phyloP scores from a whole-genome alignment of 2,329 filamentous ascomycete species.

The Fusarium nematophilum region DNA sequence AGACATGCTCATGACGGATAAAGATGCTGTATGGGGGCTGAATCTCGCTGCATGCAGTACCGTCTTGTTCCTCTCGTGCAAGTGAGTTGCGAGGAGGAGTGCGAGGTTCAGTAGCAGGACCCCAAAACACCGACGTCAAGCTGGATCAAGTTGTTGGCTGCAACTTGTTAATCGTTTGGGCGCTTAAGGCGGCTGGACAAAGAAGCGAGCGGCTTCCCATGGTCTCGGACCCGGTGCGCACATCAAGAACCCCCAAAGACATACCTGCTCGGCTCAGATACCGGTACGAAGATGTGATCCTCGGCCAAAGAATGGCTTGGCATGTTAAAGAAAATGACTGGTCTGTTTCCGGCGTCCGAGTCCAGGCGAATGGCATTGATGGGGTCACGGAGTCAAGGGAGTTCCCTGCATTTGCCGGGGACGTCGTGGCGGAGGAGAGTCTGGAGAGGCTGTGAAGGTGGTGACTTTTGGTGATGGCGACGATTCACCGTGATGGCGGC shows the following conservation, averaged over 20 bases:
- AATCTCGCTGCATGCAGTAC: too few species aligned
- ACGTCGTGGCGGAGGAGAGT: not conserved
- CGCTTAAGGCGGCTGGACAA: conserved; percentile 16
- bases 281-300: conserved; percentile 1
- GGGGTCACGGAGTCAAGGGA: not conserved
- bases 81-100: too few species aligned
- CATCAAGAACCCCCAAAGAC: not conserved
- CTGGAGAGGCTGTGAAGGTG: not conserved
- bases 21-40: too few species aligned
- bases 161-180: conserved; percentile 5
- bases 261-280: not conserved
- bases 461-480: not conserved
- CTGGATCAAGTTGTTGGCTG: too few species aligned
- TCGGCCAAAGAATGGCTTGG: conserved; percentile 4
- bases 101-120: too few species aligned
- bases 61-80: too few species aligned
- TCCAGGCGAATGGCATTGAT: conserved; percentile 11
- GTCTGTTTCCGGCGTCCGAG: conserved; percentile 12
- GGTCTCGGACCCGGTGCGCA: not conserved
- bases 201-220: conserved; percentile 2
- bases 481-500: not conserved
- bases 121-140: too few species aligned
- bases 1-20: not conserved
- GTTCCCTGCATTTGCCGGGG: not conserved
- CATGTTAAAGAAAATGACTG: conserved; percentile 15